phyloP scores from a whole-genome alignment of 1,139 yeast genomes.

The Candida dubliniensis region DNA sequence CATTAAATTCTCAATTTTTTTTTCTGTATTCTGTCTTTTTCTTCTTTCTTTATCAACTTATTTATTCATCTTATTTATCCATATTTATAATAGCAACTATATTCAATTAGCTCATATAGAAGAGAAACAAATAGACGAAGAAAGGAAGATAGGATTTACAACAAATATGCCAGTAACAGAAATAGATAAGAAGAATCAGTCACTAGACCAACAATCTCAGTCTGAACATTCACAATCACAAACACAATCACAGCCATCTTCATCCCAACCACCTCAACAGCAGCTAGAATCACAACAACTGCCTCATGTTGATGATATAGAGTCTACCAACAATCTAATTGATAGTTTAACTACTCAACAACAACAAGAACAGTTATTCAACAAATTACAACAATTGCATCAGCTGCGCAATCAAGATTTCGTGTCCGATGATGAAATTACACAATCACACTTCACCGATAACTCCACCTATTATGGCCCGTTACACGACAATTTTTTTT shows the following conservation, averaged over 20 bases:
- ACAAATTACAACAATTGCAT: constrained; percentile 11
- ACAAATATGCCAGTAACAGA: constrained; percentile 15
- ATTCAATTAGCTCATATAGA: too few relatives aligned
- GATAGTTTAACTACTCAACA: constrained; percentile 6
- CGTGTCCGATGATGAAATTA: constrained; percentile 6
- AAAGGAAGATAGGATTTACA: background rate
- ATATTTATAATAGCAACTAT: too few relatives aligned
- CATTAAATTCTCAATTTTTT: too few relatives aligned
- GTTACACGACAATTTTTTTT: constrained; percentile 1
- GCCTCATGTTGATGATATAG: background rate
- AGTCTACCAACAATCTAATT: constrained; percentile 7
- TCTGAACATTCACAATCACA: constrained; percentile 6
- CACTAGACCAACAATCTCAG: constrained; percentile 1
- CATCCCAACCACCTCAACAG: constrained; percentile 8
- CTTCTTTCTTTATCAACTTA: too few relatives aligned
- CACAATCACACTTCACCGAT: constrained; percentile 7
- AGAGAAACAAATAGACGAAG: too few relatives aligned
- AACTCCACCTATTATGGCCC: constrained; percentile 10
- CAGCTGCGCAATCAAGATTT: constrained; percentile 8
- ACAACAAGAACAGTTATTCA: constrained; percentile 10
- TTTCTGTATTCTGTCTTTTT: too few relatives aligned
- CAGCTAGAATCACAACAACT: constrained; percentile 1
- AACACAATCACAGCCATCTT: constrained; percentile 4
- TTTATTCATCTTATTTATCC: too few relatives aligned
- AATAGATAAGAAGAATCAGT: constrained; percentile 4